Percentiles rank a stretch among this genome's conserved stretches.
phyloP scores from a whole-genome alignment of 202 grass and related monocot species.

The Carex arenaria region DNA sequence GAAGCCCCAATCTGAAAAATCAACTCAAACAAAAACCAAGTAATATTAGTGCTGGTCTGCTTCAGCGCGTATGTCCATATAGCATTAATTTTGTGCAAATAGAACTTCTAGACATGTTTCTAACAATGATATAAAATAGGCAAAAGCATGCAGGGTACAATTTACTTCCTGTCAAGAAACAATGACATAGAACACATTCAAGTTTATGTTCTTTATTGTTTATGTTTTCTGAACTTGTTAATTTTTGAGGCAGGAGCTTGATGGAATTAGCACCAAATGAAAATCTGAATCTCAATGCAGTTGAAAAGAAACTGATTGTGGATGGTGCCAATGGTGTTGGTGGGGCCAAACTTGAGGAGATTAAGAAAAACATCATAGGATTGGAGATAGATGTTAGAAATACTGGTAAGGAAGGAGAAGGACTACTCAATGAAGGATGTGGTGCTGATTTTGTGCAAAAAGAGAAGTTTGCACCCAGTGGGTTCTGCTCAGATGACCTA shows the following conservation, averaged over 20 bases:
- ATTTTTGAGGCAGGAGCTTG: constrained; percentile 23
- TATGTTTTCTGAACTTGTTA: neutral
- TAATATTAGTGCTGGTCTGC: neutral
- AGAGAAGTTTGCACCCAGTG: too few species aligned
- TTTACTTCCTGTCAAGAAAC: neutral
- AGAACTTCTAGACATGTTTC: neutral
- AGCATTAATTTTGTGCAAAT: neutral
- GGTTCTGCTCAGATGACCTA: too few species aligned
- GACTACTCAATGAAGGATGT: too few species aligned
- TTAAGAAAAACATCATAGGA: too few species aligned
- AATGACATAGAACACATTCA: neutral
- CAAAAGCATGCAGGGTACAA: neutral
- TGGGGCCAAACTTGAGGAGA: too few species aligned
- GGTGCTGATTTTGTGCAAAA: too few species aligned
- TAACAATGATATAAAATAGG: constrained; percentile 10
- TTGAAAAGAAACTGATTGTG: constrained; percentile 54
- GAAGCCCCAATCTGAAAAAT: too few species aligned
- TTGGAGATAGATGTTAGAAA: too few species aligned
- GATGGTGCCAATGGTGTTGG: constrained; percentile 96
- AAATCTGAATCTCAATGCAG: constrained; percentile 14
- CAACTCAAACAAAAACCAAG: neutral
- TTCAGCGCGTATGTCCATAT: neutral
- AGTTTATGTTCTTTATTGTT: constrained; percentile 2
- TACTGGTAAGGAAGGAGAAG: too few species aligned
- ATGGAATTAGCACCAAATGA: constrained; percentile 53